A percentile compares a stretch with the other conserved stretches of the same genome.
phyloP scores from a whole-genome alignment of 1,284 basidiomycete genomes.

The Porodaedalea pini region DNA sequence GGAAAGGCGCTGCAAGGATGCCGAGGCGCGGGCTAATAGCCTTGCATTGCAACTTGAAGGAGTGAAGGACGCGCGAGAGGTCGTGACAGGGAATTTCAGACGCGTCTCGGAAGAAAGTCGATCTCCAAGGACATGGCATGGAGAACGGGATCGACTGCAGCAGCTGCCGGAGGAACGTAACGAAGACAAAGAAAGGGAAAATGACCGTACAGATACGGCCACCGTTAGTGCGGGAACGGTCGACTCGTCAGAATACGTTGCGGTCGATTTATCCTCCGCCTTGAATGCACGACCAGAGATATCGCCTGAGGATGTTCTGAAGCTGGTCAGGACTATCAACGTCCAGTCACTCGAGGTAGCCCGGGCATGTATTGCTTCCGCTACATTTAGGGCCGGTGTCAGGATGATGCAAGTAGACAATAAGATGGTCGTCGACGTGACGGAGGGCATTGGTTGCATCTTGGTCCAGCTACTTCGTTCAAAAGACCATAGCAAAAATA shows the following conservation, averaged over 20 bases:
- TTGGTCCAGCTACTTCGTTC: slow-evolving; percentile 14
- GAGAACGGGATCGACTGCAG: neutral
- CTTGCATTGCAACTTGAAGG: slow-evolving; percentile 8
- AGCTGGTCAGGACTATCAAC: slow-evolving; percentile 9
- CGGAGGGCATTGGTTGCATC: slow-evolving; percentile 16
- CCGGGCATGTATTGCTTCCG: slow-evolving; percentile 13
- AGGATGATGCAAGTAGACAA: slow-evolving; percentile 12
- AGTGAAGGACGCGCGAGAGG: neutral
- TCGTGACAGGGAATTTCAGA: neutral
- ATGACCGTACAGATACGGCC: slow-evolving; percentile 3
- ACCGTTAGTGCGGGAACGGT: slow-evolving; percentile 5
- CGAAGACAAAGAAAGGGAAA: neutral
- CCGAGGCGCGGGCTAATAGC: slow-evolving; percentile 3
- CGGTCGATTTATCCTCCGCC: neutral
- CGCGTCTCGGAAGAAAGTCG: neutral
- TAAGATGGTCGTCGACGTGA: slow-evolving; percentile 13
- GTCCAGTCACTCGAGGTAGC: slow-evolving; percentile 10
- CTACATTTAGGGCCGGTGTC: slow-evolving; percentile 9
- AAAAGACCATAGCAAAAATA: slow-evolving; percentile 16
- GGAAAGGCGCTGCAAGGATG: neutral
- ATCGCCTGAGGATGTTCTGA: slow-evolving; percentile 7
- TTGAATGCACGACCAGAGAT: neutral
- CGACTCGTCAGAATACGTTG: slow-evolving; percentile 8
- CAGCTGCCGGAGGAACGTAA: too few species aligned
- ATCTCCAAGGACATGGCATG: neutral